Percentiles rank a stretch among this genome's conserved stretches.
phyloP scores from a whole-genome alignment of 2,329 filamentous ascomycete species.

The Nannizzia gypsea region DNA sequence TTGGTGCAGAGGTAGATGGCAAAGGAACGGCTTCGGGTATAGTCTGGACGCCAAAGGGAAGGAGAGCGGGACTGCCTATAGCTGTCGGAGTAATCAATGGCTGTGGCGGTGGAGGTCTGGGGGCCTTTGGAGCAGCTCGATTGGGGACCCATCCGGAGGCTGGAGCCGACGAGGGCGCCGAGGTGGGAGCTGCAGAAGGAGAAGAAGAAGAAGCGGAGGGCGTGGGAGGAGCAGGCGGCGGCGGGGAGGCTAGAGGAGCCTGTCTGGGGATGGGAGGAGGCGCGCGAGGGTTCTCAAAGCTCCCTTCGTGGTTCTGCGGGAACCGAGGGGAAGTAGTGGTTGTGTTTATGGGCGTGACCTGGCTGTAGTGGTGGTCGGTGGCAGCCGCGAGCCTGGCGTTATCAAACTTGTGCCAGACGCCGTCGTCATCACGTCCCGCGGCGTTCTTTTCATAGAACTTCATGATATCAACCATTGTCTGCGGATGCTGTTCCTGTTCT shows the following conservation, averaged over 20 bases:
- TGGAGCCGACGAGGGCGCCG: slow-evolving; percentile 12
- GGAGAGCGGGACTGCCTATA: slow-evolving; percentile 36
- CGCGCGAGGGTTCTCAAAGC: slow-evolving; percentile 92
- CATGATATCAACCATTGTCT: slow-evolving; percentile 90
- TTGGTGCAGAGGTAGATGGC: slow-evolving; percentile 17
- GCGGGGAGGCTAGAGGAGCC: slow-evolving; percentile 25
- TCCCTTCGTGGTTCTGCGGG: slow-evolving; percentile 78
- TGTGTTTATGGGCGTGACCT: slow-evolving; percentile 45
- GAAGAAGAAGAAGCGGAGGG: background rate
- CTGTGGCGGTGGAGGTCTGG: slow-evolving; percentile 40
- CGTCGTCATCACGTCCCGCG: slow-evolving; percentile 67
- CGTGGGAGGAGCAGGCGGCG: slow-evolving; percentile 35
- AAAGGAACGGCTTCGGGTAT: slow-evolving; percentile 47
- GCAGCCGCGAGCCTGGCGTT: slow-evolving; percentile 54
- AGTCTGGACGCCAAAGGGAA: slow-evolving; percentile 35
- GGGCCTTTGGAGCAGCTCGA: slow-evolving; percentile 79
- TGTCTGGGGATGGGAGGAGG: slow-evolving; percentile 70
- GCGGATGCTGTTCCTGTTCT: slow-evolving; percentile 88
- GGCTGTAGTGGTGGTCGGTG: slow-evolving; percentile 26
- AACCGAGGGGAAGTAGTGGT: slow-evolving; percentile 60
- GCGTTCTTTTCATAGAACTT: slow-evolving; percentile 95
- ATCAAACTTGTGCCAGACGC: slow-evolving; percentile 92
- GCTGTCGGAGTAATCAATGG: slow-evolving; percentile 40
- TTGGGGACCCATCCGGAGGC: slow-evolving; percentile 57
- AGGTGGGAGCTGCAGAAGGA: too few species aligned